Base-by-base conservation (phyloP, 805 yeast species). In the Teunomyces kruisii region DNA sequence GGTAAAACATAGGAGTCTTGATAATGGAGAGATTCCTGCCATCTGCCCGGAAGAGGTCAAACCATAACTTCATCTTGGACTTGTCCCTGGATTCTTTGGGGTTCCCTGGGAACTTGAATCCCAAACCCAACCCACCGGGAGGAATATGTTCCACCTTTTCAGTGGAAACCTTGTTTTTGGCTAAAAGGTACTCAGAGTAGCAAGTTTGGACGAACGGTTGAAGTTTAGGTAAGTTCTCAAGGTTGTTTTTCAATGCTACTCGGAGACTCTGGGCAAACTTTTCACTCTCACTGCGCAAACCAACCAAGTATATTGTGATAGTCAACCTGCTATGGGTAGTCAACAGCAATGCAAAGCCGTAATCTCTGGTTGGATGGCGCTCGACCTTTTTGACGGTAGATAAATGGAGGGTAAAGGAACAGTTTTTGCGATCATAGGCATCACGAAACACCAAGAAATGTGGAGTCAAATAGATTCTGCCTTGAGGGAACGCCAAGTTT, bases 21-120 rank as follows among this genome's bases (percentile, higher is more conserved):
- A 88, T 75, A 14, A 92, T 55, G 0, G 95, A 82, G 42, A 94
- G 68, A 57, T 91, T 90, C 39, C 96, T 75, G 24, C 99, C 99
- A 56, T 90, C 84, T 14, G 80, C 79, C 46, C 84, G 75, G 62
- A 91, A 86, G 56, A 87, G 86, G 57, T 92, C 97, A 59, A 88
- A 89, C 99, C 99, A 94, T 43, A 90, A 71, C 55, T 92, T 84
- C 78, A 92, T 80, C 53, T 91, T 92, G 4, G 90, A 74, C 54
- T 88, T 85, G 58, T 92, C 97, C 44, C 88, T 80, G 41, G 81
- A 68, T 48, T 82, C 83, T 48, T 78, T 78, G 3, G 95, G 78
- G 60, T 88, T 89, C 0, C 99, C 99, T 0, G 99, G 99, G 61
- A 84, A 94, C 52, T 87, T 85, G 67, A 83, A 92, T 9, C 68